These are phyloP conservation scores for Trichoderma harzianum DNA, from an alignment of 2,329 filamentous ascomycete genomes.

Conservation along the genomic window DNA sequence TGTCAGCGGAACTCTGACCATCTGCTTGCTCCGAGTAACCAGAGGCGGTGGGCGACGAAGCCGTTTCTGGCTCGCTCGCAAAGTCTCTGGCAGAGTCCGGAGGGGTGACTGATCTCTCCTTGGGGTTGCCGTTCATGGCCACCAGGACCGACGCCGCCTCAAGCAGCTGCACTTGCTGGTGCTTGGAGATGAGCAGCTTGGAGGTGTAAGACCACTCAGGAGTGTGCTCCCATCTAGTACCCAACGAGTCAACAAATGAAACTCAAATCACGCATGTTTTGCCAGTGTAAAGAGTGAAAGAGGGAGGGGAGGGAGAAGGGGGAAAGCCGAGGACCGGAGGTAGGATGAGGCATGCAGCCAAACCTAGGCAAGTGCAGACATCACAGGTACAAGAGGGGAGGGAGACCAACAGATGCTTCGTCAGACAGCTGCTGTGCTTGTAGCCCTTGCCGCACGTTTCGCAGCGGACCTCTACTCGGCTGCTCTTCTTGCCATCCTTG, in stretches of 20 bases:
- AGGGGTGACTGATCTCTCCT: slow-evolving; percentile 54
- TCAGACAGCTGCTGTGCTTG: slow-evolving; percentile 99
- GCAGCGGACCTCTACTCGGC: slow-evolving; percentile 84
- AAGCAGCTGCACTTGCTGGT: slow-evolving; percentile 96
- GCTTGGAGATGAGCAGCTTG: slow-evolving; percentile 97
- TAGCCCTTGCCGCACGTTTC: slow-evolving; percentile 99
- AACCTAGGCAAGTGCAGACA: slow-evolving; percentile 19
- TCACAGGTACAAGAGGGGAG: slow-evolving; percentile 36
- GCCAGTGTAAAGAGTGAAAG: neutral
- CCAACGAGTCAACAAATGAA: slow-evolving; percentile 28
- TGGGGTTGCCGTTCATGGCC: slow-evolving; percentile 67
- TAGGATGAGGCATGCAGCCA: slow-evolving; percentile 5
- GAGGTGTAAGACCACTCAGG: slow-evolving; percentile 97
- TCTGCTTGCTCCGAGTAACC: slow-evolving; percentile 76
- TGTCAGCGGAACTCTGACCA: slow-evolving; percentile 80
- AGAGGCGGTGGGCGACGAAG: slow-evolving; percentile 79
- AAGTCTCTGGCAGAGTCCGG: slow-evolving; percentile 65
- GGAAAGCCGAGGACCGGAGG: neutral
- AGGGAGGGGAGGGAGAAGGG: neutral
- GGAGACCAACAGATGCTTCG: slow-evolving; percentile 98
- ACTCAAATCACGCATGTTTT: slow-evolving; percentile 12
- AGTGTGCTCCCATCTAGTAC: slow-evolving; percentile 93
- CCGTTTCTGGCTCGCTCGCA: slow-evolving; percentile 76
- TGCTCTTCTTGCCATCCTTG: slow-evolving; percentile 82
- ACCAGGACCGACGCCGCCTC: slow-evolving; percentile 96